phyloP scores from a whole-genome alignment of 345 rosid species.

The Populus nigra region DNA sequence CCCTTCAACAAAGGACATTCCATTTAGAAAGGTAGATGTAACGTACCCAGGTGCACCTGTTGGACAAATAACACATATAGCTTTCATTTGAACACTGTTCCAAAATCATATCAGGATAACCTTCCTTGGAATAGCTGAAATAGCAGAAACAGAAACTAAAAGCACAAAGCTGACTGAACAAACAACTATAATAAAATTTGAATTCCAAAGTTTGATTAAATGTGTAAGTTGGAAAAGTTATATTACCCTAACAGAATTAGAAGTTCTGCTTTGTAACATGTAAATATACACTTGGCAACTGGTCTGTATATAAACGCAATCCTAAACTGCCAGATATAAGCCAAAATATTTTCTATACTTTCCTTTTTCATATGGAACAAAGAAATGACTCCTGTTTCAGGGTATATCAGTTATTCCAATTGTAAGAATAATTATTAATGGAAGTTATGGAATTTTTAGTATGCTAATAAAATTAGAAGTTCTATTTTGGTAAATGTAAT shows the following conservation, averaged over 20 bases:
- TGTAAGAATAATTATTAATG: no score
- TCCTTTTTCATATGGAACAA: neutral
- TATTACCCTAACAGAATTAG: neutral
- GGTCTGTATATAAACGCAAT: neutral
- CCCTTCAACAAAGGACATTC: conserved; percentile 94
- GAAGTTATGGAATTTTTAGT: neutral
- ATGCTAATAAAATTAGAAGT: neutral
- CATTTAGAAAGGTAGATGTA: conserved; percentile 78
- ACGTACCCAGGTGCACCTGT: conserved; percentile 95
- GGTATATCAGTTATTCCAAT: neutral
- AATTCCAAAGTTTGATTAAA: no score
- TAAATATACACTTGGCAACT: neutral
- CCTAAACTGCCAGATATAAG: neutral
- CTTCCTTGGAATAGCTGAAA: neutral
- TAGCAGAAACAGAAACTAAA: neutral
- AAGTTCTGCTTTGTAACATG: neutral
- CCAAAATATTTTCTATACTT: neutral
- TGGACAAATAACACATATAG: neutral
- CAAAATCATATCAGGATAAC: neutral
- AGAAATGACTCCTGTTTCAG: neutral
- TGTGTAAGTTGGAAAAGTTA: no score
- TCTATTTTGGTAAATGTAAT: neutral
- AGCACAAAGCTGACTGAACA: neutral
- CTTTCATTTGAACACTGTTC: neutral
- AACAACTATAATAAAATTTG: no score